Evolutionary conservation across 352 stramenopile species (phyloP).

Genomic region (Thalassiosira livingstoniorum): DNA sequence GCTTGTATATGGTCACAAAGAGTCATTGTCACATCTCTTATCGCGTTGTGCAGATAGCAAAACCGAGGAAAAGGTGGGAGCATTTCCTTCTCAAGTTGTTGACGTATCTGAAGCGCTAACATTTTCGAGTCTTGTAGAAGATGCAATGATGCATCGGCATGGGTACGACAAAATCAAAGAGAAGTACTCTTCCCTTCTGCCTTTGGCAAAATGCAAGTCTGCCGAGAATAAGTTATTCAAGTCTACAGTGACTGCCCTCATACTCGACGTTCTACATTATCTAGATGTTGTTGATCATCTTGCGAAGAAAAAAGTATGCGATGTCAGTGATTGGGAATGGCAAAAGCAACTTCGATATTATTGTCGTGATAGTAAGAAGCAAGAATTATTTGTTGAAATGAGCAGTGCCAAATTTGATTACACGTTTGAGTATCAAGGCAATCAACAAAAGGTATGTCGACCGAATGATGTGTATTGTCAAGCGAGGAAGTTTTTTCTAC

Average conservation of each 20-base stretch:
- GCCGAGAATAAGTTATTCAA: background rate
- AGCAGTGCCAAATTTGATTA: constrained; percentile 89
- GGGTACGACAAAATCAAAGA: constrained; percentile 55
- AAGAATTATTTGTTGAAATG: constrained; percentile 82
- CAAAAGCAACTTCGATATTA: constrained; percentile 95
- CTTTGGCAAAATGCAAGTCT: background rate
- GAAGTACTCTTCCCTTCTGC: background rate
- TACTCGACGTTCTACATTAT: constrained; percentile 95
- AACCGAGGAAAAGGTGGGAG: constrained; percentile 25
- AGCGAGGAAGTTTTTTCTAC: too few species aligned
- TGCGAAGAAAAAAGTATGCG: background rate
- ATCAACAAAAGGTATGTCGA: constrained; percentile 91
- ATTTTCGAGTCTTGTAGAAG: constrained; percentile 90
- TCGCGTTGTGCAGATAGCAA: background rate
- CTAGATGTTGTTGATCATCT: constrained; percentile 89
- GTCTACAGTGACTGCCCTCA: constrained; percentile 87
- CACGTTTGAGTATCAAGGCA: constrained; percentile 96
- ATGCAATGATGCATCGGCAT: constrained; percentile 85
- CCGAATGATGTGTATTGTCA: too few species aligned
- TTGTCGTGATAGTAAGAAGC: constrained; percentile 80
- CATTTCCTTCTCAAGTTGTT: constrained; percentile 91
- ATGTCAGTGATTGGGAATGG: constrained; percentile 84
- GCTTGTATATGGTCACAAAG: background rate
- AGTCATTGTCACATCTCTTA: background rate
- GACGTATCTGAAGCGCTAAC: constrained; percentile 92